These are phyloP conservation scores for Primulina eburnea DNA, from an alignment of 257 asterid species.

Conservation along the genomic window DNA sequence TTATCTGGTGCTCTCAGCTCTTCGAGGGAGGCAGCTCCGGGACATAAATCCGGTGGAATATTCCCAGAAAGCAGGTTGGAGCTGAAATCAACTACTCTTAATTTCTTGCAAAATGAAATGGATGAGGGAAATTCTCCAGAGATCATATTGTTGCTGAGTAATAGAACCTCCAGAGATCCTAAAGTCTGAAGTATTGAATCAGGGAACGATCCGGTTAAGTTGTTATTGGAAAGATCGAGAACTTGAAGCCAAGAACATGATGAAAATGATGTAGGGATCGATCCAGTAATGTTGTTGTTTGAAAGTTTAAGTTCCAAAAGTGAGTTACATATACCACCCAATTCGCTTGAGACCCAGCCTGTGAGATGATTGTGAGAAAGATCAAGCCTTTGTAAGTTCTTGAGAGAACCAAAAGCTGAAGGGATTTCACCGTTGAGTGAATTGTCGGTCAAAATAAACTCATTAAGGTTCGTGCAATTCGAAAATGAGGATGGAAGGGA, in stretches of 20 bases:
- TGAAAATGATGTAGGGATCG: constrained; percentile 63
- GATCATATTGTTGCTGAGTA: constrained; percentile 58
- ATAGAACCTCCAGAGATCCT: constrained; percentile 58
- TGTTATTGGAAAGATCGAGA: constrained; percentile 71
- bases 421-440: constrained; percentile 67
- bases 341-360: constrained; percentile 81
- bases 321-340: constrained; percentile 57
- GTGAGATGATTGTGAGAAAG: constrained; percentile 72
- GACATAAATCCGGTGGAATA: constrained; percentile 73
- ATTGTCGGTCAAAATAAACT: constrained; percentile 52
- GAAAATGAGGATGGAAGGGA: constrained; percentile 57
- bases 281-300: constrained; percentile 72
- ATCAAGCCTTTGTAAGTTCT: constrained; percentile 61
- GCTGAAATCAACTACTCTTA: constrained; percentile 65
- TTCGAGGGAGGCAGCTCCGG: constrained; percentile 64
- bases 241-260: constrained; percentile 60
- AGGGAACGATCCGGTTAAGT: constrained; percentile 73
- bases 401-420: constrained; percentile 49
- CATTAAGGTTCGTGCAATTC: constrained; percentile 62
- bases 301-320: constrained; percentile 73
- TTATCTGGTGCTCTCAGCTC: constrained; percentile 84
- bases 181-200: constrained; percentile 52
- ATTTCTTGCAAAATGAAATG: constrained; percentile 64
- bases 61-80: constrained; percentile 64
- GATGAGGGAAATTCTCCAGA: constrained; percentile 72